These are phyloP conservation scores for Mycothermus thermophilus DNA, from an alignment of 495 filamentous ascomycete species.

Conservation along the genomic window DNA sequence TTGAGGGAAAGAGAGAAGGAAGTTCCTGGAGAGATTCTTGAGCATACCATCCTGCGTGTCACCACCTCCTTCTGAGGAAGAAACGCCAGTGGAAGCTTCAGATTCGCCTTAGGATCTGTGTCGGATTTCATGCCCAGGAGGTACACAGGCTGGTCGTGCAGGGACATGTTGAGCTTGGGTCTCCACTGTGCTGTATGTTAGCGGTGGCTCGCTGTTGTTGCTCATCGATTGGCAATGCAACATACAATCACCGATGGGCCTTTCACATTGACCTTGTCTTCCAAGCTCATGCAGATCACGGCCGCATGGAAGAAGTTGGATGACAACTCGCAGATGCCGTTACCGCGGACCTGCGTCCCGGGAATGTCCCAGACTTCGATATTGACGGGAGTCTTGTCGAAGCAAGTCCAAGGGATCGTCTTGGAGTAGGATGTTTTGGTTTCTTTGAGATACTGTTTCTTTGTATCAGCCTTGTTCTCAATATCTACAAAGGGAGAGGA, in stretches of 20 bases:
- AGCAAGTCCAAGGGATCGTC: slow-evolving; percentile 3
- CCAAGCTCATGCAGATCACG: slow-evolving; percentile 18
- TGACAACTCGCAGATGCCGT: slow-evolving; percentile 1
- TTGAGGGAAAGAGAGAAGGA: background rate
- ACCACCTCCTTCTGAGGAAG: background rate
- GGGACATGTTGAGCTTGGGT: slow-evolving; percentile 11
- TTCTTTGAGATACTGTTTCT: no score
- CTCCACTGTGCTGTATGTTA: slow-evolving; percentile 13
- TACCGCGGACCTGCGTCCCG: slow-evolving; percentile 3
- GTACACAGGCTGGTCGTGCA: slow-evolving; percentile 12
- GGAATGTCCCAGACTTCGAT: slow-evolving; percentile 23
- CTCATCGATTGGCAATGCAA: no score
- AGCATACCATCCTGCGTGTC: background rate
- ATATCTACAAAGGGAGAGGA: background rate
- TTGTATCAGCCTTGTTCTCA: no score
- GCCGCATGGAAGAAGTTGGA: slow-evolving; percentile 17
- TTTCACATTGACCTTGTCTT: slow-evolving; percentile 8
- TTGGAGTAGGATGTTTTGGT: no score
- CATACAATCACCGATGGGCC: no score
- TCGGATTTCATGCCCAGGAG: slow-evolving; percentile 17
- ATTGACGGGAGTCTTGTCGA: slow-evolving; percentile 2
- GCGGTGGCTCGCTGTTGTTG: background rate
- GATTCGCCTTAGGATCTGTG: no score
- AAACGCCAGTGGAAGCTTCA: no score
- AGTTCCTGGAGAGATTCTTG: no score